phyloP scores from a whole-genome alignment of 169 alveolate genomes.

The Blepharisma undulans region DNA sequence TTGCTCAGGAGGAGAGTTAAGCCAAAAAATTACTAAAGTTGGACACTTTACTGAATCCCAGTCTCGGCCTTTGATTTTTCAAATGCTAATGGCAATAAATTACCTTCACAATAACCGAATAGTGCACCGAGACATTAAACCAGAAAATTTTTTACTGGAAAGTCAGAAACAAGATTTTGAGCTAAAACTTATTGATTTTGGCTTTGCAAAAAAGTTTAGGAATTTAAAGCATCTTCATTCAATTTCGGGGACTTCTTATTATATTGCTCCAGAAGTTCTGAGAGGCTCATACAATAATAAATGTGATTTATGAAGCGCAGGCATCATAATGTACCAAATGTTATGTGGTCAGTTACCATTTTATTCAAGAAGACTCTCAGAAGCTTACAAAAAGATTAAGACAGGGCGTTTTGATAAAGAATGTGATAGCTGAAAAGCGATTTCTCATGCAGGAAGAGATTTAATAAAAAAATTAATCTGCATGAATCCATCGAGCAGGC shows the following conservation, averaged over 20 bases:
- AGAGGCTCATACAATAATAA: slow-evolving; percentile 16
- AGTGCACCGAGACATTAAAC: slow-evolving; percentile 31
- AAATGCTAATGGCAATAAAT: background rate
- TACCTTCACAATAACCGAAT: slow-evolving; percentile 24
- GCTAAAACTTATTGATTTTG: slow-evolving; percentile 30
- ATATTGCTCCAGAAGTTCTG: slow-evolving; percentile 43
- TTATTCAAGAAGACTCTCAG: background rate
- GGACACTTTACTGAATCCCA: background rate
- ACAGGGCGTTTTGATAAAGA: background rate
- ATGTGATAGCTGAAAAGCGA: background rate
- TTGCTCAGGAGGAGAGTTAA: slow-evolving; percentile 86
- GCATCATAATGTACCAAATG: background rate
- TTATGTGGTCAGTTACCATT: slow-evolving; percentile 24
- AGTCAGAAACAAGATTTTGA: background rate
- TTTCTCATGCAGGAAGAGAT: slow-evolving; percentile 23
- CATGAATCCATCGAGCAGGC: slow-evolving; percentile 23
- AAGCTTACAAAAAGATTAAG: background rate
- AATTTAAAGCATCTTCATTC: background rate
- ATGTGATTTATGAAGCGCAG: slow-evolving; percentile 39
- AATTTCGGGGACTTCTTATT: slow-evolving; percentile 26
- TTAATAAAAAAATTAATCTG: slow-evolving; percentile 18
- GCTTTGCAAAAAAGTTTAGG: slow-evolving; percentile 6
- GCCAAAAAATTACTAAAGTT: slow-evolving; percentile 24
- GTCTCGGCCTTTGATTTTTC: background rate
- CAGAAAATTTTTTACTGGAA: slow-evolving; percentile 13